These are phyloP conservation scores for Puccinia polysora DNA, from an alignment of 1,284 basidiomycete species.

Conservation along the genomic window DNA sequence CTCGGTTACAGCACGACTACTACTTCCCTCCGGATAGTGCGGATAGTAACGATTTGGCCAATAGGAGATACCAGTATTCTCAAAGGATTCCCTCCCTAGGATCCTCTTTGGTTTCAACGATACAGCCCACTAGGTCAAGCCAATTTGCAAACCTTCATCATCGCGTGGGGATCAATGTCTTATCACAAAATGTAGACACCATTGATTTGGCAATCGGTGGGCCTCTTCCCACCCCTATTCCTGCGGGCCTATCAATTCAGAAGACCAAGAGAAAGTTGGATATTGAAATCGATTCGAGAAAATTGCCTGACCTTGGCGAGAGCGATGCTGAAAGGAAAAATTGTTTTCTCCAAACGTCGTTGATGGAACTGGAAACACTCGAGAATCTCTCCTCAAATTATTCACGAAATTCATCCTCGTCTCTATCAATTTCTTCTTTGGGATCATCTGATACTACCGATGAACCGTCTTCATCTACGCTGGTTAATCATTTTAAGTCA, in stretches of 20 bases:
- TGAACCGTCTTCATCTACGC: not conserved
- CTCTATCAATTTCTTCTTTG: not conserved
- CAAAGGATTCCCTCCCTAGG: too few relatives aligned
- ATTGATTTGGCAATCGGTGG: slow-evolving; percentile 3
- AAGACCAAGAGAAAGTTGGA: not conserved
- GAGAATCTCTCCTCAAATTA: not conserved
- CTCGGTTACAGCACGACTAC: too few relatives aligned
- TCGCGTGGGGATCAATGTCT: not conserved
- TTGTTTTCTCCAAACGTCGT: not conserved
- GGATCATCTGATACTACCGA: not conserved
- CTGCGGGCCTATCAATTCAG: not conserved
- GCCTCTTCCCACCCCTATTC: not conserved
- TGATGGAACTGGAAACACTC: not conserved
- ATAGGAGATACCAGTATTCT: too few relatives aligned
- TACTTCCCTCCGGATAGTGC: too few relatives aligned
- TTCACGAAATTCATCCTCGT: not conserved
- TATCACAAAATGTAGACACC: not conserved
- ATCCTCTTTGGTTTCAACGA: not conserved
- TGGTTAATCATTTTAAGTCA: not conserved
- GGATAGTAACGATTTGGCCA: too few relatives aligned
- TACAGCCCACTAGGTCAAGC: not conserved
- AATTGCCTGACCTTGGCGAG: not conserved
- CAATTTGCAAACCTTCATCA: slow-evolving; percentile 5
- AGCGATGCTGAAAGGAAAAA: not conserved
- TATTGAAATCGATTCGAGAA: not conserved